Evolutionary conservation across 2,329 filamentous ascomycete species (phyloP).

Genomic region (Calonectria pteridis): DNA sequence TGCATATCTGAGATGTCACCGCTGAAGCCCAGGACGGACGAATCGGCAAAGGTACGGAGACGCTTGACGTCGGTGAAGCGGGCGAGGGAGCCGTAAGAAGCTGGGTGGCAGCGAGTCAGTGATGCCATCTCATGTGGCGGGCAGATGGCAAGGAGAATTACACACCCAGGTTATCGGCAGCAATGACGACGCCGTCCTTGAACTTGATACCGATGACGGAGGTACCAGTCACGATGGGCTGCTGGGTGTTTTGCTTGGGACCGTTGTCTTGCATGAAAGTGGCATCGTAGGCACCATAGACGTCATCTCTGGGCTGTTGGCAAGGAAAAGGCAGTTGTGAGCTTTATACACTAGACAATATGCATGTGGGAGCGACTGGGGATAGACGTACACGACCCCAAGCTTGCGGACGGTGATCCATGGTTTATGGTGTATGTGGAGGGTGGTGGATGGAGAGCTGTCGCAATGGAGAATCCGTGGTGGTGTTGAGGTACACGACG

Average conservation of each 20-base stretch:
- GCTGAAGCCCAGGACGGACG: constrained; percentile 90
- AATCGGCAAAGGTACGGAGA: constrained; percentile 87
- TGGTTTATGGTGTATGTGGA: constrained; percentile 49
- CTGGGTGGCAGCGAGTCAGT: constrained; percentile 58
- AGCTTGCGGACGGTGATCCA: constrained; percentile 80
- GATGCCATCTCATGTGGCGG: constrained; percentile 7
- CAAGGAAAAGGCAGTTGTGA: constrained; percentile 13
- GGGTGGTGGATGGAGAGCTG: constrained; percentile 24
- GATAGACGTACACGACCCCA: constrained; percentile 75
- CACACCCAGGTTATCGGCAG: constrained; percentile 94
- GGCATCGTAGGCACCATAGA: constrained; percentile 93
- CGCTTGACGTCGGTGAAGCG: constrained; percentile 98
- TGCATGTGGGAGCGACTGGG: background rate
- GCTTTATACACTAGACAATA: background rate
- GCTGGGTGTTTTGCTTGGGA: constrained; percentile 89
- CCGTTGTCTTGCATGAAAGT: constrained; percentile 81
- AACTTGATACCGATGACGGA: constrained; percentile 97
- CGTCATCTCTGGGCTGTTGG: constrained; percentile 89
- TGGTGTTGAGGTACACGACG: background rate
- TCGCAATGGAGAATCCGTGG: background rate
- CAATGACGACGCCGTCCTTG: constrained; percentile 95
- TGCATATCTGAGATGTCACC: constrained; percentile 99
- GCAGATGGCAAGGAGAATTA: constrained; percentile 17
- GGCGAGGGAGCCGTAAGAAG: constrained; percentile 96
- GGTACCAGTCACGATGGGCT: constrained; percentile 94